Percentiles rank a stretch among this genome's conserved stretches.
phyloP scores from a whole-genome alignment of 2,329 filamentous ascomycete species.

The Phyllosticta paracitricarpa region DNA sequence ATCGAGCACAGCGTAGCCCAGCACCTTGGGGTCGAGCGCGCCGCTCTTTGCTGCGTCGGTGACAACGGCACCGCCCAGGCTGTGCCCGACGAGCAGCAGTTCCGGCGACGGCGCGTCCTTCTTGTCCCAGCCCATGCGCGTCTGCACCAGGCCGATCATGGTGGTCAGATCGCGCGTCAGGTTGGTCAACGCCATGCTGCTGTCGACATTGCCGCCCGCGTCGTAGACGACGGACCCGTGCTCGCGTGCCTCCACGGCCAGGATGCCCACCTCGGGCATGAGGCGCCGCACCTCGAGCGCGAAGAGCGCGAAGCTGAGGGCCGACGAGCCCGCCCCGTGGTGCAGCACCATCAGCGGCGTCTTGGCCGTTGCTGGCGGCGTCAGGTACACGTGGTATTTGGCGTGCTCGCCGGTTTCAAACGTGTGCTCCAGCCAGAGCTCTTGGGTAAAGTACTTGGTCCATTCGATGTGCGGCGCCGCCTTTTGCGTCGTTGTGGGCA shows the following conservation, averaged over 20 bases:
- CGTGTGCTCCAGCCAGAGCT: constrained; percentile 59
- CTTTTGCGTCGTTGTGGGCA: constrained; percentile 63
- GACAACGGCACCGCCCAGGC: constrained; percentile 82
- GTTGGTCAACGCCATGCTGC: constrained; percentile 63
- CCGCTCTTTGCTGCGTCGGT: constrained; percentile 67
- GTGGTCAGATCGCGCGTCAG: constrained; percentile 63
- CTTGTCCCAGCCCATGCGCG: constrained; percentile 56
- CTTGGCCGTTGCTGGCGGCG: constrained; percentile 53
- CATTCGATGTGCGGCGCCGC: constrained; percentile 61
- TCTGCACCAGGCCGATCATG: constrained; percentile 58
- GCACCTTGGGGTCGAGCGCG: constrained; percentile 54
- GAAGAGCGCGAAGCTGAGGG: constrained; percentile 79
- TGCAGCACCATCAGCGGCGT: constrained; percentile 87
- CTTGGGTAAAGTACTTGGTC: constrained; percentile 85
- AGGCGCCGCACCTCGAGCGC: constrained; percentile 65
- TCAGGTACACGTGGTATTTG: constrained; percentile 78
- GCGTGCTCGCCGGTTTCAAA: constrained; percentile 34
- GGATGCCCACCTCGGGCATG: constrained; percentile 69
- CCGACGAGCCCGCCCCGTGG: constrained; percentile 89
- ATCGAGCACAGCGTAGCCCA: constrained; percentile 86
- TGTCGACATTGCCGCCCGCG: constrained; percentile 26
- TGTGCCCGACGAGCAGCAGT: constrained; percentile 79
- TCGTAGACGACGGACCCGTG: constrained; percentile 60
- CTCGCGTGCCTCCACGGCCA: constrained; percentile 76
- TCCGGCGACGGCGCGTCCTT: constrained; percentile 50